Evolutionary conservation across 2,329 filamentous ascomycete genomes (phyloP).

Genomic region (Colletotrichum sidae): DNA sequence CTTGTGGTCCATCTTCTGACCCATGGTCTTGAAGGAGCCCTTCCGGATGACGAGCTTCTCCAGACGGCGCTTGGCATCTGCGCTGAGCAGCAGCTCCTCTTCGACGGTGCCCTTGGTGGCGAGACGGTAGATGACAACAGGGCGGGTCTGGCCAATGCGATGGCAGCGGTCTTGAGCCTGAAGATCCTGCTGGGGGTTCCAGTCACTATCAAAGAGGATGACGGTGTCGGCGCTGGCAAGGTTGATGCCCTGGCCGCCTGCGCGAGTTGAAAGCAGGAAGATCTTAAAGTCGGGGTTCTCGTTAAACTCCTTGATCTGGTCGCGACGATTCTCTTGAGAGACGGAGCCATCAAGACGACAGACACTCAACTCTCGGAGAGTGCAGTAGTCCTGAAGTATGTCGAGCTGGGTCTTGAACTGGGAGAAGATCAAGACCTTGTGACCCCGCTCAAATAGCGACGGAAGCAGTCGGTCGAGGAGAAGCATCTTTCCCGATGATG

Average conservation of each 20-base stretch:
- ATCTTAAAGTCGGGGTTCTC: conserved; percentile 73
- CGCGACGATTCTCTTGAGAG: conserved; percentile 76
- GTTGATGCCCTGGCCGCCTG: conserved; percentile 96
- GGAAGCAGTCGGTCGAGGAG: conserved; percentile 89
- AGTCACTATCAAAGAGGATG: conserved; percentile 88
- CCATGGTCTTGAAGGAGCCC: conserved; percentile 81
- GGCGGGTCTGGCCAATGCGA: conserved; percentile 91
- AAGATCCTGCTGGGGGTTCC: conserved; percentile 97
- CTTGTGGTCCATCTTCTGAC: conserved; percentile 66
- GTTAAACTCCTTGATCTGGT: conserved; percentile 81
- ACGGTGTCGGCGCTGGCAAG: conserved; percentile 92
- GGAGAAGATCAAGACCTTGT: conserved; percentile 96
- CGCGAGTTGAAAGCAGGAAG: conserved; percentile 90
- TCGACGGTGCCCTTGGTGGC: conserved; percentile 95
- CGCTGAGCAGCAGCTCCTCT: conserved; percentile 85
- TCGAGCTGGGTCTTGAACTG: conserved; percentile 97
- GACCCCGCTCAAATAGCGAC: conserved; percentile 76
- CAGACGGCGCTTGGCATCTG: conserved; percentile 89
- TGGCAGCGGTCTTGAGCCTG: conserved; percentile 97
- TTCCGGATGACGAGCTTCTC: conserved; percentile 98
- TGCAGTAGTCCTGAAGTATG: conserved; percentile 88
- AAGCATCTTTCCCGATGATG: conserved; percentile 94
- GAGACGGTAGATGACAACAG: conserved; percentile 92
- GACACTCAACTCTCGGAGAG: conserved; percentile 82
- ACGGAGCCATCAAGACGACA: conserved; percentile 94